These are phyloP conservation scores for Pestalotiopsis sp. DNA, from an alignment of 2,329 filamentous ascomycete species.

Conservation along the genomic window DNA sequence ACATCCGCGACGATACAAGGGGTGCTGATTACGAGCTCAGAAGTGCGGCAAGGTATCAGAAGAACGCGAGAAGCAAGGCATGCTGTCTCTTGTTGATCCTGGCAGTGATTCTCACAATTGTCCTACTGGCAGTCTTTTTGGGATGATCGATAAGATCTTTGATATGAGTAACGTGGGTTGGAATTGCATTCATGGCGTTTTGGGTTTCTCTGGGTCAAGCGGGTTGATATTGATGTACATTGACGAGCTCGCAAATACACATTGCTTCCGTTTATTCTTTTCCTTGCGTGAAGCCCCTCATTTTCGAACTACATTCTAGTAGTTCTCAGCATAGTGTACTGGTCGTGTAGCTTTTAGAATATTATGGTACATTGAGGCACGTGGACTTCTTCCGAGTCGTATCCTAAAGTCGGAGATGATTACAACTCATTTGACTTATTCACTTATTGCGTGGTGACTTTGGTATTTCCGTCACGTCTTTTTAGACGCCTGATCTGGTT, in stretches of 20 bases:
- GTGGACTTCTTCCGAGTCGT: not conserved
- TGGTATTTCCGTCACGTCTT: not conserved
- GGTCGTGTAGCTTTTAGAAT: not conserved
- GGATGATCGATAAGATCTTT: conserved; percentile 50
- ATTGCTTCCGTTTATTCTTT: not conserved
- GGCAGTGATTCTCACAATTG: conserved; percentile 84
- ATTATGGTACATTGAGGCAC: not conserved
- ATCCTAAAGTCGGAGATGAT: not conserved
- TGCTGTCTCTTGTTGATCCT: conserved; percentile 91
- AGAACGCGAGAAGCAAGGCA: conserved; percentile 90
- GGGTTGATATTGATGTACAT: conserved; percentile 5
- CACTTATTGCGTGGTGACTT: not conserved
- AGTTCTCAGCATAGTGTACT: not conserved
- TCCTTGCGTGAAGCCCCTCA: not conserved
- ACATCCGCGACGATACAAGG: conserved; percentile 77
- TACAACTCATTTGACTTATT: not conserved
- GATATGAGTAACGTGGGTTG: conserved; percentile 19
- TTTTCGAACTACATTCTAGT: not conserved
- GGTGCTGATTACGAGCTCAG: conserved; percentile 86
- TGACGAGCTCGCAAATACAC: not conserved
- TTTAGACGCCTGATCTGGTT: not conserved
- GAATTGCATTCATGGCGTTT: conserved; percentile 22
- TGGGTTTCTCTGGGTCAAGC: conserved; percentile 13
- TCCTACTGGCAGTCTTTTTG: conserved; percentile 83
- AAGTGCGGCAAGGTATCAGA: conserved; percentile 89